Percentiles rank a stretch among this genome's conserved stretches.
Conservation (phyloP, 1,284 basidiomycete genomes). For the Moesziomyces sp. region DNA sequence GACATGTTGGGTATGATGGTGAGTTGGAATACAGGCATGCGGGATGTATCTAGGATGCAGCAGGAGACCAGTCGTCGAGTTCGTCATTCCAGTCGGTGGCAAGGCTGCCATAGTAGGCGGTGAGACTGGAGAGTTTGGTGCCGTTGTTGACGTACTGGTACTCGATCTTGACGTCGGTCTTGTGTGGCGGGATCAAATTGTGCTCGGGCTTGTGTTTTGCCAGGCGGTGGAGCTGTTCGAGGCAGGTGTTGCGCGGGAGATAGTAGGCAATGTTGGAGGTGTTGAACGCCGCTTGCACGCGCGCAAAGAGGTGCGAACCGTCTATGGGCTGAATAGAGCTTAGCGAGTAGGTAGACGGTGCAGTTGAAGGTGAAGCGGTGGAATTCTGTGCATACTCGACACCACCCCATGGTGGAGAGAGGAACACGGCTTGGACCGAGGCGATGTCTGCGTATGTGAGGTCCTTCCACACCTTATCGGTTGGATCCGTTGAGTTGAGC, state of each 20-base stretch:
- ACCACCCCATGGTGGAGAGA: slow-evolving; percentile 65
- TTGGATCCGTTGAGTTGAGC: background rate
- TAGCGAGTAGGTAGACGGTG: slow-evolving; percentile 39
- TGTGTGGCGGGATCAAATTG: slow-evolving; percentile 15
- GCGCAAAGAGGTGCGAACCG: slow-evolving; percentile 79
- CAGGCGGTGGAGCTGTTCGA: slow-evolving; percentile 79
- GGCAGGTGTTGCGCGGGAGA: slow-evolving; percentile 82
- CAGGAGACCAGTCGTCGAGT: slow-evolving; percentile 22
- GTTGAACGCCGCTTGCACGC: slow-evolving; percentile 14
- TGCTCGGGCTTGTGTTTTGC: slow-evolving; percentile 44
- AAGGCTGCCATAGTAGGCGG: slow-evolving; percentile 71
- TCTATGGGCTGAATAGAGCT: slow-evolving; percentile 77
- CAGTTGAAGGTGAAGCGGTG: slow-evolving; percentile 2
- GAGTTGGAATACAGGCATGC: background rate
- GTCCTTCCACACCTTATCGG: slow-evolving; percentile 24
- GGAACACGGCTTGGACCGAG: slow-evolving; percentile 39
- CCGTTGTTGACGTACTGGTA: slow-evolving; percentile 83
- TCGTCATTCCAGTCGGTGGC: slow-evolving; percentile 52
- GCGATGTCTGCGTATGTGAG: slow-evolving; percentile 15
- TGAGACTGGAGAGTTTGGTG: slow-evolving; percentile 77
- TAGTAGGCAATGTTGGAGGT: slow-evolving; percentile 76
- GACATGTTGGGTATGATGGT: background rate
- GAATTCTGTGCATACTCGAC: slow-evolving; percentile 44
- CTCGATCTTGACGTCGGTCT: slow-evolving; percentile 77
- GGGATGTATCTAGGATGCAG: background rate